phyloP scores from a whole-genome alignment of 2,329 filamentous ascomycete species.

The Neofusicoccum sp. region DNA sequence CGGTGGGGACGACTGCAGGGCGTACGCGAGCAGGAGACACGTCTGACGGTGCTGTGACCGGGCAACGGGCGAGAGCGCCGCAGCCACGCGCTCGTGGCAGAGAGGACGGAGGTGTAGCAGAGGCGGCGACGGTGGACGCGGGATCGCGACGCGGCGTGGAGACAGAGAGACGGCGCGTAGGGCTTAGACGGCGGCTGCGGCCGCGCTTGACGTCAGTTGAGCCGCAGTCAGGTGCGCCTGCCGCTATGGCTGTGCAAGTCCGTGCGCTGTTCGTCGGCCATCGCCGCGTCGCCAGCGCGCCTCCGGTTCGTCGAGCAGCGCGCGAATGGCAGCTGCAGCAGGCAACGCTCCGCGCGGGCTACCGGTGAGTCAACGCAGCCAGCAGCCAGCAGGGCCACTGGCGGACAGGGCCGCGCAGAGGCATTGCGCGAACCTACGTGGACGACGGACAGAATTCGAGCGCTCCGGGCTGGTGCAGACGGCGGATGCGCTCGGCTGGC shows the following conservation, averaged over 20 bases:
- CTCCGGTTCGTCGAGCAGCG: slow-evolving; percentile 12
- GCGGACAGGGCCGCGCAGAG: neutral
- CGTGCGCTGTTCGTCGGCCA: slow-evolving; percentile 7
- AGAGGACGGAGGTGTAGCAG: neutral
- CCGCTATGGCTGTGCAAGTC: slow-evolving; percentile 2
- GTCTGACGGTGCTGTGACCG: slow-evolving; percentile 3
- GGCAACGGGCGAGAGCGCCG: neutral
- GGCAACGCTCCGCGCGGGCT: neutral
- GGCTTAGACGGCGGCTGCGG: neutral
- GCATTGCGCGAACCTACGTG: slow-evolving; percentile 8
- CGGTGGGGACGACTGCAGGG: neutral
- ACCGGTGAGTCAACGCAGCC: slow-evolving; percentile 11
- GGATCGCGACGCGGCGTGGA: neutral
- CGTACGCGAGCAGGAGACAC: neutral
- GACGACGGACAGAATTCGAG: neutral
- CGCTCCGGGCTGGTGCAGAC: slow-evolving; percentile 3
- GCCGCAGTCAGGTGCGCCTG: neutral
- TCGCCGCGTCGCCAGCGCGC: neutral
- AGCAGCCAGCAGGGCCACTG: neutral
- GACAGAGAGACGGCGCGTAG: neutral
- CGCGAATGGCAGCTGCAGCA: slow-evolving; percentile 8
- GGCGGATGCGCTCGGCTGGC: slow-evolving; percentile 10
- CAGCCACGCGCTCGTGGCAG: neutral
- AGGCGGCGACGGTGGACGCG: neutral
- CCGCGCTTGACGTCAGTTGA: slow-evolving; percentile 15